Evolutionary conservation across 2,329 filamentous ascomycete genomes (phyloP).

Genomic region (Taxawa tesnikishii): DNA sequence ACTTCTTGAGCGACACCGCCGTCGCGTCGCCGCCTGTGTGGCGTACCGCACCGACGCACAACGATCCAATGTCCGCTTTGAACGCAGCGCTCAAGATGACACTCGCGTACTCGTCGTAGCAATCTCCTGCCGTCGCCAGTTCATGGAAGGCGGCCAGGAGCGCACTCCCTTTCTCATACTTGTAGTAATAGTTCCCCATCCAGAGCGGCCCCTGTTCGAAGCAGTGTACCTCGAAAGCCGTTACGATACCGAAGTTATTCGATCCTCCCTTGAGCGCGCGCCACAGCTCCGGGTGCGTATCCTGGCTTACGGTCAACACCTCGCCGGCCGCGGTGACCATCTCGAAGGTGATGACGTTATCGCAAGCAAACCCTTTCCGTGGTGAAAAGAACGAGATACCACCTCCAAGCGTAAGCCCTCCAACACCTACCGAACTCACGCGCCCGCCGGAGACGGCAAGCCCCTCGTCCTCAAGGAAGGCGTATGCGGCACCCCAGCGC

Average conservation of each 20-base stretch:
- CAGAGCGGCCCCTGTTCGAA: conserved; percentile 18
- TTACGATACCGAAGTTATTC: conserved; percentile 33
- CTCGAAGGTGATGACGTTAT: conserved; percentile 17
- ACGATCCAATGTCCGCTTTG: neutral
- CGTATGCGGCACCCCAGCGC: conserved; percentile 1
- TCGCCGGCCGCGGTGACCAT: conserved; percentile 2
- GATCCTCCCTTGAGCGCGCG: conserved; percentile 35
- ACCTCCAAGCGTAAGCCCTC: conserved; percentile 16
- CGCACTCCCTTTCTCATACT: neutral
- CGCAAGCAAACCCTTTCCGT: conserved; percentile 15
- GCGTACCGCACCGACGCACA: neutral
- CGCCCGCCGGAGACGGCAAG: conserved; percentile 6
- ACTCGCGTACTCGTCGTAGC: conserved; percentile 15
- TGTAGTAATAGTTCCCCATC: conserved; percentile 31
- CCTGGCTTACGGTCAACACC: neutral
- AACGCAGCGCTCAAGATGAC: neutral
- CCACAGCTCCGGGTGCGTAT: conserved; percentile 33
- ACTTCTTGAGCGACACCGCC: neutral
- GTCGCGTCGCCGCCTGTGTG: neutral
- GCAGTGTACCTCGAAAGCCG: conserved; percentile 24
- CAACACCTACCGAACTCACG: conserved; percentile 14
- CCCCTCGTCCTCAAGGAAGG: neutral
- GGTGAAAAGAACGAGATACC: conserved; percentile 18
- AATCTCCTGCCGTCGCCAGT: conserved; percentile 10
- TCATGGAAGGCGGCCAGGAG: neutral